Base-by-base conservation (phyloP, 2,329 filamentous ascomycete genomes). In the Didymellaceae sp. region DNA sequence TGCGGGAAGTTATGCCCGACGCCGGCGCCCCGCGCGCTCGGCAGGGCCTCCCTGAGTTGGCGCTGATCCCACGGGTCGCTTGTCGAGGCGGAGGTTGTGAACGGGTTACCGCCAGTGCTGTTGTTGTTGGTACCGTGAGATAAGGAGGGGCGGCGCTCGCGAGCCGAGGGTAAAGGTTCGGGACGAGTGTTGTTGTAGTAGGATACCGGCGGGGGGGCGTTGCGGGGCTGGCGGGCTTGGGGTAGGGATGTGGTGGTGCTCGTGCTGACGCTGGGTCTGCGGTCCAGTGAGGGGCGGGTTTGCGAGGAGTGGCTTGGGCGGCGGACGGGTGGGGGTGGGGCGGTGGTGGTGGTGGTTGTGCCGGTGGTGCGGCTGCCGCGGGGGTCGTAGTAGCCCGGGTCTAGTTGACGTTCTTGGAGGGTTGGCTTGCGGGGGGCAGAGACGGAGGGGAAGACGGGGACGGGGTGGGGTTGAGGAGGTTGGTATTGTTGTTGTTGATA, bases 1-100 rank as follows among this genome's bases (percentile, higher is more conserved):
- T 57, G 60, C 16, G 45, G 45, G 26, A 54, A 51, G 8, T 32
- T 48, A 9, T 55, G 45, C 0, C 51, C 8, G 30, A 45, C 35
- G 1, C 31, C 30, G 5, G 48, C 13, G 5, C 57, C 54, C 0
- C 61, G 45, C 0, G 56, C 21, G 7, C 45, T 16, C 2, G 67
- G 66, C 10, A 68, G 52, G 5, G 59, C 55, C 4, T 56, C 50
- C 4, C 48, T 53, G 46, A 65, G 28, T 22, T 44, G 54, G 22
- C 63, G 66, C 4, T 51, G 28, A 14, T 70, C 66, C 67, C 67
- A 71, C 0, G 63, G 57, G 16, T 64, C 65, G 3, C 34, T 17
- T 5, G 34, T 14, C 6, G 21, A 13, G 5, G 22, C 35, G n/a
- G 34, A 8, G 13, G 34, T 8, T n/a, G 33, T 9, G 9, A 21